phyloP scores from a whole-genome alignment of 495 filamentous ascomycete species.

The Geopyxis carbonaria region DNA sequence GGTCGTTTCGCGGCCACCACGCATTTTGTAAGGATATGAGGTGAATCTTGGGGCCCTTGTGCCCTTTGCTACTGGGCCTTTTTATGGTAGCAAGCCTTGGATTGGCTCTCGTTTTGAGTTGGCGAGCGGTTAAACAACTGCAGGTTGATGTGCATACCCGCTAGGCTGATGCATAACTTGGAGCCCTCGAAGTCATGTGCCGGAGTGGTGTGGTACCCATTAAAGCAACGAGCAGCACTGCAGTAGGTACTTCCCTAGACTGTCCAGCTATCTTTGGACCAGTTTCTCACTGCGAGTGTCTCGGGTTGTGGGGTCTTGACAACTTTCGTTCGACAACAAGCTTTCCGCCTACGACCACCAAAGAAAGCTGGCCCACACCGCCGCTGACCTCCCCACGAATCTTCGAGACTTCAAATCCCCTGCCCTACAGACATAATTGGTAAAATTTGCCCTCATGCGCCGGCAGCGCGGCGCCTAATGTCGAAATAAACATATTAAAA shows the following conservation, averaged over 20 bases:
- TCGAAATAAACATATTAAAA: too few species aligned
- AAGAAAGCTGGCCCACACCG: too few species aligned
- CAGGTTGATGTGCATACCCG: conserved; percentile 25
- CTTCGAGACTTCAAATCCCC: too few species aligned
- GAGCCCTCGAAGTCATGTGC: conserved; percentile 23
- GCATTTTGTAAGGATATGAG: too few species aligned
- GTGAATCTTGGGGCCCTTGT: too few species aligned
- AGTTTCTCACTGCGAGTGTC: conserved; percentile 5
- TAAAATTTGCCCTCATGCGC: too few species aligned
- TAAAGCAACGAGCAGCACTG: conserved; percentile 13
- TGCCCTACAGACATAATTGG: too few species aligned
- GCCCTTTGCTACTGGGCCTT: too few species aligned
- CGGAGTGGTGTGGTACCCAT: conserved; percentile 17
- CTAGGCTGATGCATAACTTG: conserved; percentile 23
- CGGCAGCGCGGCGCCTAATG: too few species aligned
- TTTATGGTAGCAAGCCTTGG: too few species aligned
- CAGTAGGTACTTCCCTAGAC: conserved; percentile 16
- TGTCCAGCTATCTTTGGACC: conserved; percentile 22
- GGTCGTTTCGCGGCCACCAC: too few species aligned
- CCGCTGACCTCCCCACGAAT: too few species aligned
- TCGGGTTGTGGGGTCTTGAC: conserved; percentile 2
- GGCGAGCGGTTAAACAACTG: conserved; percentile 22
- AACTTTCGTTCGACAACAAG: not conserved
- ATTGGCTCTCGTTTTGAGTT: conserved; percentile 17
- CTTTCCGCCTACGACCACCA: not conserved